Evolutionary conservation across 495 filamentous ascomycete species (phyloP).

Genomic region (Tuber aestivum): DNA sequence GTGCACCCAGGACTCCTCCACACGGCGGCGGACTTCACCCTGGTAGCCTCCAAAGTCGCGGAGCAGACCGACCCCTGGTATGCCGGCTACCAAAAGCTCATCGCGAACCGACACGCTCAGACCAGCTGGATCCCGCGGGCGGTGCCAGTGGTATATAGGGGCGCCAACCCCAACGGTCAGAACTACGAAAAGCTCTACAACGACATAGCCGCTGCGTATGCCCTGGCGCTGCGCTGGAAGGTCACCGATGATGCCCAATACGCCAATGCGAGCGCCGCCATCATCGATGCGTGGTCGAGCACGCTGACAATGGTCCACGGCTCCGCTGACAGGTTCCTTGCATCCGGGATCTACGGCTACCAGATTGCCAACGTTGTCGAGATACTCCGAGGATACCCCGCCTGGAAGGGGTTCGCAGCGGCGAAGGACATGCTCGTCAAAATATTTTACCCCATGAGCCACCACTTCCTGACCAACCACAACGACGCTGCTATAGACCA

Average conservation of each 20-base stretch:
- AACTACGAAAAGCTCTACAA: slow-evolving; percentile 46
- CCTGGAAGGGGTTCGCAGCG: slow-evolving; percentile 41
- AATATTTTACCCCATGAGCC: slow-evolving; percentile 45
- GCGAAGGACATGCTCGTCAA: slow-evolving; percentile 41
- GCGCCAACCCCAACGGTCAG: slow-evolving; percentile 39
- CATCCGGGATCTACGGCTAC: slow-evolving; percentile 48
- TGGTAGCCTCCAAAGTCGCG: slow-evolving; percentile 42
- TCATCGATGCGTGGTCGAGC: slow-evolving; percentile 46
- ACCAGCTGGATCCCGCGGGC: slow-evolving; percentile 33
- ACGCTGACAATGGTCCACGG: slow-evolving; percentile 45
- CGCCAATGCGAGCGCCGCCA: slow-evolving; percentile 42
- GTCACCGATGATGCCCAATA: slow-evolving; percentile 44
- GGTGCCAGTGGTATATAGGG: slow-evolving; percentile 43
- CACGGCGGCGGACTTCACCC: slow-evolving; percentile 43
- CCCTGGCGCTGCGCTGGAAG: slow-evolving; percentile 46
- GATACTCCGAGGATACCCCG: slow-evolving; percentile 44
- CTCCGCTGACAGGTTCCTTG: slow-evolving; percentile 45
- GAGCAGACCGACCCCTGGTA: slow-evolving; percentile 43
- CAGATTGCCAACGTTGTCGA: slow-evolving; percentile 49
- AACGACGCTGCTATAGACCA: slow-evolving; percentile 43
- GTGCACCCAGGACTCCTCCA: slow-evolving; percentile 46
- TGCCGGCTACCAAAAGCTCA: slow-evolving; percentile 44
- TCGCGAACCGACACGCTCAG: slow-evolving; percentile 36
- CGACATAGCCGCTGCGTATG: slow-evolving; percentile 46
- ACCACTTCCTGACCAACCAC: slow-evolving; percentile 43